Percentiles rank a stretch among this genome's conserved stretches.
phyloP scores from a whole-genome alignment of 768 basidiomycete genomes.

The Mycena kentingensis region DNA sequence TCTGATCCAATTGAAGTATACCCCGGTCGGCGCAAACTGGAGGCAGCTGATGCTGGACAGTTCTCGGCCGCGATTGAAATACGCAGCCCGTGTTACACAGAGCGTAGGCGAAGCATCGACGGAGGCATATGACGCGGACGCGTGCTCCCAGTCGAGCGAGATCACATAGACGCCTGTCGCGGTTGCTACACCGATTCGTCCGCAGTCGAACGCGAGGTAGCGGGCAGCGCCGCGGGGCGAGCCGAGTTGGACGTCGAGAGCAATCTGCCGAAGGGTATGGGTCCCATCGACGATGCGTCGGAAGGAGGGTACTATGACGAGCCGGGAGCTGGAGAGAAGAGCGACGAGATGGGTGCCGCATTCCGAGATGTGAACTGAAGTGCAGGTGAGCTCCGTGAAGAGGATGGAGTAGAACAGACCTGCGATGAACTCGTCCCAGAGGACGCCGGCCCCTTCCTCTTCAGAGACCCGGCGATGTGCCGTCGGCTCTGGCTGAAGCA shows the following conservation, averaged over 20 bases:
- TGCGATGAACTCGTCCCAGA: conserved; percentile 49
- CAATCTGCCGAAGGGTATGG: conserved; percentile 12
- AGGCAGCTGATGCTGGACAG: conserved; percentile 11
- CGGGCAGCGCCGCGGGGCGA: conserved; percentile 3
- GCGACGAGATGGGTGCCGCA: conserved; percentile 52
- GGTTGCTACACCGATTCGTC: conserved; percentile 15
- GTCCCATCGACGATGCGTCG: conserved; percentile 35
- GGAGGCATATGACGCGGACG: neutral
- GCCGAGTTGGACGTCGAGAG: conserved; percentile 20
- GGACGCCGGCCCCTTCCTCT: neutral
- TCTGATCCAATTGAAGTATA: conserved; percentile 13
- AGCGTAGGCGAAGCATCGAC: neutral
- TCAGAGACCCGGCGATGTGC: conserved; percentile 1
- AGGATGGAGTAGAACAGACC: conserved; percentile 33
- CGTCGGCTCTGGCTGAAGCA: conserved; percentile 15
- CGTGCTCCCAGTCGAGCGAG: conserved; percentile 11
- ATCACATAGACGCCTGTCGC: conserved; percentile 18
- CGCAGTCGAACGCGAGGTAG: conserved; percentile 20
- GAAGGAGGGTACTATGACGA: conserved; percentile 46
- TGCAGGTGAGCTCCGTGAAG: neutral
- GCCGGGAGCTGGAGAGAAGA: conserved; percentile 39
- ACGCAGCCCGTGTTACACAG: conserved; percentile 12
- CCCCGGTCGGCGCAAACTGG: conserved; percentile 13
- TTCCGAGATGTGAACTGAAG: conserved; percentile 47
- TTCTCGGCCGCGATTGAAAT: conserved; percentile 8